A percentile compares a stretch with the other conserved stretches of the same genome.
Conservation (phyloP, 345 rosid species). For the Arabis alpina region DNA sequence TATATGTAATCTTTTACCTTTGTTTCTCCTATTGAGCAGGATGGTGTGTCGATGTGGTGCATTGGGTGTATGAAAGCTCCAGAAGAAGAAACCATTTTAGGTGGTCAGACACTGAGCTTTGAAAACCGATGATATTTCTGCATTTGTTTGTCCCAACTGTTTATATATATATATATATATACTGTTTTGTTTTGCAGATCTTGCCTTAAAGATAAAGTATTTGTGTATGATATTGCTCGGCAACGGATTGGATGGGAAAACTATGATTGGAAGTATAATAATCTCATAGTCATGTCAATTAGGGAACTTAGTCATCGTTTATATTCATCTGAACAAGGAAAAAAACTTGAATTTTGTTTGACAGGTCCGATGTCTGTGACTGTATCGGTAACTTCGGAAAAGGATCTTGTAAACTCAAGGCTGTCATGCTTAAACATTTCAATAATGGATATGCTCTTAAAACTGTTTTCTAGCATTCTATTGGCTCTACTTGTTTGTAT, state of each 20-base stretch:
- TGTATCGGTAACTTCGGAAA: conserved; percentile 75
- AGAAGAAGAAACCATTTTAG: conserved; percentile 72
- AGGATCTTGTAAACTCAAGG: conserved; percentile 65
- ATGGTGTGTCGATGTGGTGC: conserved; percentile 87
- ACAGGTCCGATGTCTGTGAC: conserved; percentile 88
- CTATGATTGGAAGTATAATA: conserved; percentile 79
- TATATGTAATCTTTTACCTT: not conserved
- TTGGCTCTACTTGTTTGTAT: conserved; percentile 48
- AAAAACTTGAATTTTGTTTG: conserved; percentile 3
- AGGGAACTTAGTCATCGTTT: not conserved
- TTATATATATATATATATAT: not conserved
- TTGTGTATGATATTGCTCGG: conserved; percentile 85
- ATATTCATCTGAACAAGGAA: conserved; percentile 7
- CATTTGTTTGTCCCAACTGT: not conserved
- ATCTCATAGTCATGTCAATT: not conserved
- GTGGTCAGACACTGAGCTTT: conserved; percentile 60
- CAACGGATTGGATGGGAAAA: conserved; percentile 91
- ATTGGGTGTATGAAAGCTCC: conserved; percentile 71
- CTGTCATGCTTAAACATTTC: conserved; percentile 56
- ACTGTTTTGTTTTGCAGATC: conserved; percentile 63
- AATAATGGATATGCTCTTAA: conserved; percentile 47
- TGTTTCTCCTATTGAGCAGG: conserved; percentile 48
- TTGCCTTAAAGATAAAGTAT: conserved; percentile 87
- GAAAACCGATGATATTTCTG: not conserved
- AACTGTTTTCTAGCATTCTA: conserved; percentile 47